These are phyloP conservation scores for Vigna mungo DNA, from an alignment of 306 rosid genomes.

Conservation along the genomic window DNA sequence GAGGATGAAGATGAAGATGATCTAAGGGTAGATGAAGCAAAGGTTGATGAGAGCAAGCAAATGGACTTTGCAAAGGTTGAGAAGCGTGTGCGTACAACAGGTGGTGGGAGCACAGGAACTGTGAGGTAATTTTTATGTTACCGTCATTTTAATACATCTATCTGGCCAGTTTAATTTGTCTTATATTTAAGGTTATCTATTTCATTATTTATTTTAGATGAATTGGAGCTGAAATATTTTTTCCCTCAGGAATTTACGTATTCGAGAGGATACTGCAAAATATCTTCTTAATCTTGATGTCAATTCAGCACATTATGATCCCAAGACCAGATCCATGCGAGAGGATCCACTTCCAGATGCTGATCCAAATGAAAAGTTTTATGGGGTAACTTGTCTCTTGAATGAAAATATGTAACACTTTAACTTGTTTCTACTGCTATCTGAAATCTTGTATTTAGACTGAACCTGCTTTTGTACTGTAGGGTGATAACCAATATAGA, in stretches of 20 bases:
- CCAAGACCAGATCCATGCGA: conserved; percentile 69
- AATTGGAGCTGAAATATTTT: conserved; percentile 25
- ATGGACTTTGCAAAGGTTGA: conserved; percentile 87
- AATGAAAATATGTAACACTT: background rate
- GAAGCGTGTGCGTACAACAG: conserved; percentile 78
- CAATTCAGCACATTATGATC: conserved; percentile 44
- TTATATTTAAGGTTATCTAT: background rate
- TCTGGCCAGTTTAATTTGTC: background rate
- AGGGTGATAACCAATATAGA: conserved; percentile 62
- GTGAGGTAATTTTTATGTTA: conserved; percentile 35
- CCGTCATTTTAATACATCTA: background rate
- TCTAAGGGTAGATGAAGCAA: conserved; percentile 74
- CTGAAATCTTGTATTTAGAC: background rate
- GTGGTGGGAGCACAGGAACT: conserved; percentile 85
- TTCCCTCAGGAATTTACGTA: conserved; percentile 44
- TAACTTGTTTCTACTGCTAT: background rate
- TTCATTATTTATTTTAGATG: background rate
- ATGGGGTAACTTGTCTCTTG: conserved; percentile 45
- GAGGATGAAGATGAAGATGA: conserved; percentile 64
- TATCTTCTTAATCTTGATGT: conserved; percentile 48
- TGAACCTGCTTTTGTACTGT: background rate
- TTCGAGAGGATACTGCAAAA: conserved; percentile 48
- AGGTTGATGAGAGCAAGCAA: conserved; percentile 78
- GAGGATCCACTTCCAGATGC: conserved; percentile 82
- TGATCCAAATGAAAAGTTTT: conserved; percentile 74